Evolutionary conservation across 495 filamentous ascomycete genomes (phyloP), one percentile per base, ranked within the genome.

Genomic region (Penicillium canariense): DNA sequence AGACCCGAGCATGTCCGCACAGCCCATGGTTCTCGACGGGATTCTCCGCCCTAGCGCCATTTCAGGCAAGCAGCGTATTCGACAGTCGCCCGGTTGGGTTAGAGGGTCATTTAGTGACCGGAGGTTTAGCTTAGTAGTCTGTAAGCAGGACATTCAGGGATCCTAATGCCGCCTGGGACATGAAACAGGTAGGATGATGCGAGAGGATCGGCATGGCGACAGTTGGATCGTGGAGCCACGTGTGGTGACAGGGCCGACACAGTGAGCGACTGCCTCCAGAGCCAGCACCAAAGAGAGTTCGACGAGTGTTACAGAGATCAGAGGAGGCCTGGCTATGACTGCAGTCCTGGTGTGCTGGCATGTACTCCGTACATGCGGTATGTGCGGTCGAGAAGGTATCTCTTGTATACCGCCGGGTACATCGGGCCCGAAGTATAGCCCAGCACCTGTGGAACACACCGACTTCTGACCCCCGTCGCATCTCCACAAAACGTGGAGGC

Each of bases 401-500:
- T n/a, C n/a, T n/a, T n/a, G n/a, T n/a, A n/a, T n/a, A n/a, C n/a
- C n/a, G n/a, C 14, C 20, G 38, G 38, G 22, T 22, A 22, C 20
- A 18, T 23, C n/a, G 38, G 38, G 20, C 38, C 10, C 12, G 17
- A 10, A 42, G 20, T 39, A 14, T 25, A 42, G 4, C n/a, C 4
- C 38, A 5, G 45, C 48, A 56, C 31, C 27, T 18, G 35, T 26
- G 51, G 58, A 26, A 53, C 44, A 54, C 62, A 65, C 62, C 62
- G 62, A 65, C 62, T 43, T 63, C 55, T 56, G 46, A 51, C 55
- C 25, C 27, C 25, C n/a, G 32, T 14, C 15, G 31, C 35, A 56
- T 54, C 56, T 50, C 56, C 32, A 50, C 50, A 66, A 63, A 66
- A 66, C 63, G 63, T 66, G 63, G 63, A 43, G 25, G 18, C 25